Percentiles rank a stretch among this genome's conserved stretches.
These are phyloP conservation scores for Mucor velutinosus DNA, from an alignment of 371 early-diverging fungal species.

Conservation along the genomic window DNA sequence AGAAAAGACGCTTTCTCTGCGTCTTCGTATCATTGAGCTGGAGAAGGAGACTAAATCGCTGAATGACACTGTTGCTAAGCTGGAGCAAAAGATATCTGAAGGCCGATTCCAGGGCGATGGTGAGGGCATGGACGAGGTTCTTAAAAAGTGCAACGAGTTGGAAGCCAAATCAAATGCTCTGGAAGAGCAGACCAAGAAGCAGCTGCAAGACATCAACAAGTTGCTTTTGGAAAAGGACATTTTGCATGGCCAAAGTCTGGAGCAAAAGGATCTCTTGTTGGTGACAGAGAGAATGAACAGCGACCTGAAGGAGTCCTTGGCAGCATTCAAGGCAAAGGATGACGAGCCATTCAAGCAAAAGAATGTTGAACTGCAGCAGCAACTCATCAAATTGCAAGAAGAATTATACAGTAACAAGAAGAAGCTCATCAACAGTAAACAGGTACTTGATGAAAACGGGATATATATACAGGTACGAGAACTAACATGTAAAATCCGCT, in stretches of 20 bases:
- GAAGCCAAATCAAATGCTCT: slow-evolving; percentile 51
- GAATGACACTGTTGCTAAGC: slow-evolving; percentile 28
- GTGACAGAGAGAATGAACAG: slow-evolving; percentile 62
- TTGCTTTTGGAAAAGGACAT: slow-evolving; percentile 68
- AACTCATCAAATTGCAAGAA: slow-evolving; percentile 60
- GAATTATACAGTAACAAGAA: slow-evolving; percentile 58
- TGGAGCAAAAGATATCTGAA: slow-evolving; percentile 39
- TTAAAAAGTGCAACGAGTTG: slow-evolving; percentile 30
- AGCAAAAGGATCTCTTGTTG: slow-evolving; percentile 55
- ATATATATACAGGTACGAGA: neutral
- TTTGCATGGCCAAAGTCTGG: slow-evolving; percentile 58
- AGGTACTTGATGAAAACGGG: slow-evolving; percentile 38
- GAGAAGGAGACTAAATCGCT: slow-evolving; percentile 49
- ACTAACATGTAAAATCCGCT: too few species aligned
- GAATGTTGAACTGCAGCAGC: slow-evolving; percentile 56
- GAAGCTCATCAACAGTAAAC: slow-evolving; percentile 75
- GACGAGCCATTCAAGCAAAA: slow-evolving; percentile 65
- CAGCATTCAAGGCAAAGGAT: slow-evolving; percentile 67
- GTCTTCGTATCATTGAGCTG: slow-evolving; percentile 45
- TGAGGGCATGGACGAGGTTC: slow-evolving; percentile 40
- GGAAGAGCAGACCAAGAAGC: slow-evolving; percentile 64
- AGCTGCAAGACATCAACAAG: slow-evolving; percentile 67
- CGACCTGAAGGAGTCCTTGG: slow-evolving; percentile 69
- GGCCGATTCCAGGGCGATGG: slow-evolving; percentile 39
- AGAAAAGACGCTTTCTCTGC: slow-evolving; percentile 36